These are phyloP conservation scores for Toxoplasma gondii DNA, from an alignment of 169 alveolate species.

Conservation along the genomic window DNA sequence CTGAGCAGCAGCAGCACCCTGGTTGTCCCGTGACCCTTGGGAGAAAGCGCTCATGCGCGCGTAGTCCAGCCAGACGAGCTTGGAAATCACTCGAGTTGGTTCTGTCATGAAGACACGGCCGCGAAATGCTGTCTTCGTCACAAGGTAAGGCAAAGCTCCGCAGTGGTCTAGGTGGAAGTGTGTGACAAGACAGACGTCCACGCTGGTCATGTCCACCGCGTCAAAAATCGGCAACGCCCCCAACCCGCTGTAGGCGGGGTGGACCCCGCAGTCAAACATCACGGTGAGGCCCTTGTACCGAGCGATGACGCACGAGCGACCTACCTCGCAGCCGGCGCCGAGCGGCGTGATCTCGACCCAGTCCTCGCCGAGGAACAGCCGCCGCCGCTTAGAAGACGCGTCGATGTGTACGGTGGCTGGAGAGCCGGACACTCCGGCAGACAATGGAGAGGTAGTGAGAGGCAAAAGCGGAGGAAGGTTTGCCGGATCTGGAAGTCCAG, in stretches of 20 bases:
- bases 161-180: slow-evolving; percentile 99
- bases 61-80: slow-evolving; percentile 95
- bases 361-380: not conserved
- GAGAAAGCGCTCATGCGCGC: slow-evolving; percentile 70
- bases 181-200: slow-evolving; percentile 95
- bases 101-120: slow-evolving; percentile 96
- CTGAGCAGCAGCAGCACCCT: not conserved
- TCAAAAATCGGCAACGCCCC: slow-evolving; percentile 98
- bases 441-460: not conserved
- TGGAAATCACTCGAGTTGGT: slow-evolving; percentile 96
- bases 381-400: not conserved
- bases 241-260: slow-evolving; percentile 98
- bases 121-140: slow-evolving; percentile 91
- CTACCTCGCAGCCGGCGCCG: slow-evolving; percentile 96
- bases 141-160: slow-evolving; percentile 98
- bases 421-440: not conserved
- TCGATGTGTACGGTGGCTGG: not conserved
- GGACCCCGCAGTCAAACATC: slow-evolving; percentile 99
- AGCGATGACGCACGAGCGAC: slow-evolving; percentile 95
- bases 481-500: not conserved
- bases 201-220: slow-evolving; percentile 92
- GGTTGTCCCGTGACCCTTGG: not conserved
- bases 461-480: not conserved
- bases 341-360: slow-evolving; percentile 68
- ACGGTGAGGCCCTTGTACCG: slow-evolving; percentile 91